Evolutionary conservation across 2,329 filamentous ascomycete species (phyloP), one percentile per base, ranked within the genome.

Genomic region (Fusarium sp.): DNA sequence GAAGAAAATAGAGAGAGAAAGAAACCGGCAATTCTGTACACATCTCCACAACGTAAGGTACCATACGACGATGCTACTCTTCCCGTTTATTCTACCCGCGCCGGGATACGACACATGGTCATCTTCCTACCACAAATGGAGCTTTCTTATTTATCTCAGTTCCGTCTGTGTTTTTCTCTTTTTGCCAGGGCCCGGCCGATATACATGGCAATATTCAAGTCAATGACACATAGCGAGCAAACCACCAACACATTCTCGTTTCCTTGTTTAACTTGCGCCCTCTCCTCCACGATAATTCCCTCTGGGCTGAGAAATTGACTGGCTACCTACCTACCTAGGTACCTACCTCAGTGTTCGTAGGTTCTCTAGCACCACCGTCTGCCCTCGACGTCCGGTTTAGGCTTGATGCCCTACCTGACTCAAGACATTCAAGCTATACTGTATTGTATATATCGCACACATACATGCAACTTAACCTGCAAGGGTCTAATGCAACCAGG

Each of bases 381-480:
- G 51, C 58, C 69, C 63, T 63, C 35, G 36, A 51, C 30, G 44
- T 59, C 61, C 61, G 53, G 15, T 24, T 71, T 47, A 51, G 61
- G 70, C 50, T 56, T 60, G 61, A 74, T 71, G 57, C 71, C 56
- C 55, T 69, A 66, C 39, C 54, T 72, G 71, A 74, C 67, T 74
- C 72, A 53, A 53, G 58, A 50, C 63, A 64, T 48, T 57, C 48
- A 63, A 45, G 35, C 59, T 55, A 68, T 51, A 68, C 60, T 51
- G 30, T 51, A 51, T 65, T 66, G 61, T 44, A 58, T 54, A 45
- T 66, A 60, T 50, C 45, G 44, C 56, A 56, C 53, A 36, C 26
- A 47, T 47, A 66, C 59, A 47, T 44, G 53, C 66, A 62, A 63
- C 35, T 51, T 36, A 56, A 63, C 30, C 50, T 45, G 62, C 66